These are phyloP conservation scores for Moesziomyces antarcticus DNA, from an alignment of 1,284 basidiomycete genomes.

Conservation along the genomic window DNA sequence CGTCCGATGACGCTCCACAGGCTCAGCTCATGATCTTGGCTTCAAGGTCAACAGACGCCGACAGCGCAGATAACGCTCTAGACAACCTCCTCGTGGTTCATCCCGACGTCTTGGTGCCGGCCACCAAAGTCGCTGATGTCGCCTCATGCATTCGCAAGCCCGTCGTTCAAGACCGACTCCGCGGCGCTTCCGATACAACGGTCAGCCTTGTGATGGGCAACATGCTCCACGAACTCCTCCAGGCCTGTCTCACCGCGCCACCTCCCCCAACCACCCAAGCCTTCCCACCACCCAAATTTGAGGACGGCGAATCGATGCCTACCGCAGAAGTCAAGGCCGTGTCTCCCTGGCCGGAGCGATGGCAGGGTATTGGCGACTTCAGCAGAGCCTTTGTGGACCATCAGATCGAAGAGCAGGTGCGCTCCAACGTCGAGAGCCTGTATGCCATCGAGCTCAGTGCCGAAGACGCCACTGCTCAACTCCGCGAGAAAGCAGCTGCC, in stretches of 20 bases:
- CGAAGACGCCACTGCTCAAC: constrained; percentile 22
- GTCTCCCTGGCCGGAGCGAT: constrained; percentile 46
- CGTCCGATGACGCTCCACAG: constrained; percentile 10
- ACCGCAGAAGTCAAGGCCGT: not conserved
- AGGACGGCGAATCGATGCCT: too few species aligned
- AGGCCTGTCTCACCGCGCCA: constrained; percentile 57
- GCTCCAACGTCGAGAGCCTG: constrained; percentile 47
- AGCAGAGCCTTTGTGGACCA: constrained; percentile 45
- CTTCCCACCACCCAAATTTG: not conserved
- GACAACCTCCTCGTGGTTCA: constrained; percentile 63
- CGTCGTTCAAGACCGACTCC: constrained; percentile 57
- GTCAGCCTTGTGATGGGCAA: constrained; percentile 59
- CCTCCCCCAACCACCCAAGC: not conserved
- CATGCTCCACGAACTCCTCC: constrained; percentile 63
- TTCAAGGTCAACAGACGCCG: constrained; percentile 4
- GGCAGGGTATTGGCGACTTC: constrained; percentile 61
- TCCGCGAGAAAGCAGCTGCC: constrained; percentile 45
- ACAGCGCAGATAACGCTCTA: constrained; percentile 17
- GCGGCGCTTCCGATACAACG: constrained; percentile 45
- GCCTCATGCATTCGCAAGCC: constrained; percentile 61
- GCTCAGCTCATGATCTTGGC: constrained; percentile 35
- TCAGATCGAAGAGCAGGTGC: constrained; percentile 52
- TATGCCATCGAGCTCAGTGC: constrained; percentile 48
- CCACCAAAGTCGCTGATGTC: constrained; percentile 59
- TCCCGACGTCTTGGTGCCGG: constrained; percentile 61